Evolutionary conservation across 768 basidiomycete genomes (phyloP), one percentile per base, ranked within the genome.

Genomic region (Tylopilus felleus): DNA sequence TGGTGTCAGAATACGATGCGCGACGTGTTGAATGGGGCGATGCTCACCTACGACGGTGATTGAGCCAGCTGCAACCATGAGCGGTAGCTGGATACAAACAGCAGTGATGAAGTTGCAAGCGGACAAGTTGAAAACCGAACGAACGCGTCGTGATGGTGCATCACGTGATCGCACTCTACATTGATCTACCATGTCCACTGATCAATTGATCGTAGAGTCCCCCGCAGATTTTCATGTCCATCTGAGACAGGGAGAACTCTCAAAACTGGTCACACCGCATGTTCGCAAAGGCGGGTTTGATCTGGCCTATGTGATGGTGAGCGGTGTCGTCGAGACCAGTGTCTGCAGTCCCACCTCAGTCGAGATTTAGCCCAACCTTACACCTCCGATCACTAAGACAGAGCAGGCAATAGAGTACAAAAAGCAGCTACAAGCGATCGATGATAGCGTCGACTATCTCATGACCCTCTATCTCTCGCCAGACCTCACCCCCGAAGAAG

Each of bases 151-250:
- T 17, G 41, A 47, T 4, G 19, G 3, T 22, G 8, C 35, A 41
- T 61, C 69, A 72, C 71, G 71, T 73, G 70, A 62, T 46, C 60
- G 64, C 57, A 42, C 64, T 65, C 49, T 44, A 16, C 42, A 55
- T 23, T 51, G 33, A 60, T 47, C 57, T 12, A 59, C 57, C 55
- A 73, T 71, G 71, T 58, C 61, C 47, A 53, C 51, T 31, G 55
- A 60, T 42, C 55, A 21, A 40, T 49, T 60, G 53, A 59, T 52
- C 50, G 48, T 72, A 23, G 45, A 58, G 14, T 82, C 88, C 2
- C 91, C 93, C 16, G 88, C 90, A 29, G 93, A 94, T 75, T 96
- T 97, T 66, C 97, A 99, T 75, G 95, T 98, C 60, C 96, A 99
- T 71, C 84, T 99, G 27, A 84, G 97, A 39, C 93, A 98, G 68